Evolutionary conservation across 75 land plant genomes (phyloP).

Genomic region (Isoetes taiwanensis): DNA sequence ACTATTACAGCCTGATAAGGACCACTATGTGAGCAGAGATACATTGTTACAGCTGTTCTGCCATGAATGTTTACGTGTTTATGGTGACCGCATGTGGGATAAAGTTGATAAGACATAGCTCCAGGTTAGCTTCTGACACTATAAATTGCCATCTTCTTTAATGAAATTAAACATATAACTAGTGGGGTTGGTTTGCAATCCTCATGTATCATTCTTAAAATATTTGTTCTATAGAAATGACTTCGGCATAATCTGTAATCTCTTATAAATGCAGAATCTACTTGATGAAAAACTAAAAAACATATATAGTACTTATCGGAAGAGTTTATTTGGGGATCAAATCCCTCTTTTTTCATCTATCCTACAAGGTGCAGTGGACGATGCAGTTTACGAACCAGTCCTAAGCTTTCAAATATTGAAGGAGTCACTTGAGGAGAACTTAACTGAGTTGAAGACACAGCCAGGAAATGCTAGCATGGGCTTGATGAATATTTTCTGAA

Average conservation of each 20-base stretch:
- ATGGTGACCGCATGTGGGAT: constrained; percentile 31
- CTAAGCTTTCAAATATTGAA: constrained; percentile 15
- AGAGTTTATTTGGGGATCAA: constrained; percentile 15
- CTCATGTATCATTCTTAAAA: too few species aligned
- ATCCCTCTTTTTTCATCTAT: too few species aligned
- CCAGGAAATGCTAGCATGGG: constrained; percentile 19
- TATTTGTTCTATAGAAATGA: too few species aligned
- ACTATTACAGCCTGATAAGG: constrained; percentile 19
- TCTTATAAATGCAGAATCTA: constrained; percentile 7
- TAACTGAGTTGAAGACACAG: constrained; percentile 12
- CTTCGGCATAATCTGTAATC: background rate
- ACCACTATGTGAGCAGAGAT: constrained; percentile 16
- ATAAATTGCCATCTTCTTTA: too few species aligned
- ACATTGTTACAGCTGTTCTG: constrained; percentile 16
- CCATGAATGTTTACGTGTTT: constrained; percentile 27
- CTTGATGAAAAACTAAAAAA: constrained; percentile 19
- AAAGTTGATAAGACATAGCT: constrained; percentile 16
- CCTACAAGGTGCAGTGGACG: constrained; percentile 18
- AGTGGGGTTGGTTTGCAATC: too few species aligned
- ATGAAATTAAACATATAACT: too few species aligned
- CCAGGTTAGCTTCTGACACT: too few species aligned
- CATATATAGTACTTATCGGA: constrained; percentile 20
- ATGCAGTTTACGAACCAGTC: constrained; percentile 12
- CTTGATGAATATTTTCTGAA: too few species aligned
- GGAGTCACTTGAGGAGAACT: constrained; percentile 17